Evolutionary conservation across 345 rosid genomes (phyloP).

Genomic region (Bruguiera gymnorhiza): DNA sequence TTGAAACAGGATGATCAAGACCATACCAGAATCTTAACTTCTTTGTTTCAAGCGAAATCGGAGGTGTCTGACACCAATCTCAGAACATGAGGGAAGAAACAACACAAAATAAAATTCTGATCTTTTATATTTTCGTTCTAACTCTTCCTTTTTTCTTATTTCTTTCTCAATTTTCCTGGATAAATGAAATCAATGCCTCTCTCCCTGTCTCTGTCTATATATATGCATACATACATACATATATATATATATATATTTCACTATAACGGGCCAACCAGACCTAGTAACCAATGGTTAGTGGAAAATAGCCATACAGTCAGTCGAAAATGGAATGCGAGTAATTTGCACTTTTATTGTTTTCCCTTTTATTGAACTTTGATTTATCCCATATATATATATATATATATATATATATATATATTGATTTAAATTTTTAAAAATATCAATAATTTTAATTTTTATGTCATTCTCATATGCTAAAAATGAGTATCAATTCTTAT

Average conservation of each 20-base stretch:
- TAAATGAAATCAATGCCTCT: background rate
- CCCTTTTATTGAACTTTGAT: too few species aligned
- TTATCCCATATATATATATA: too few species aligned
- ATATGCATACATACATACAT: background rate
- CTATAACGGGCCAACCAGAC: background rate
- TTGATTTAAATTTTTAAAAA: too few species aligned
- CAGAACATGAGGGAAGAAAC: slow-evolving; percentile 16
- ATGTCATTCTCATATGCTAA: too few species aligned
- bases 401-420: too few species aligned
- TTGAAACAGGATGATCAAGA: slow-evolving; percentile 23
- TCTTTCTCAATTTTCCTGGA: background rate
- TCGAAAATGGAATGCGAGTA: too few species aligned
- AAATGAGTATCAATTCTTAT: too few species aligned
- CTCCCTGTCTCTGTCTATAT: background rate
- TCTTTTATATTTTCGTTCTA: background rate
- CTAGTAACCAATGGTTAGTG: slow-evolving; percentile 16
- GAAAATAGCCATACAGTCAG: too few species aligned
- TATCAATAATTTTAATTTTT: too few species aligned
- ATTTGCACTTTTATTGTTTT: too few species aligned
- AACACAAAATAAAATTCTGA: background rate
- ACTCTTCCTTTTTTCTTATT: background rate
- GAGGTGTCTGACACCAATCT: slow-evolving; percentile 27
- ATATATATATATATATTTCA: background rate
- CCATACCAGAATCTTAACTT: slow-evolving; percentile 32
- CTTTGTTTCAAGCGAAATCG: slow-evolving; percentile 27